These are phyloP conservation scores for Colletotrichum tabaci DNA, from an alignment of 2,329 filamentous ascomycete genomes.

Conservation along the genomic window DNA sequence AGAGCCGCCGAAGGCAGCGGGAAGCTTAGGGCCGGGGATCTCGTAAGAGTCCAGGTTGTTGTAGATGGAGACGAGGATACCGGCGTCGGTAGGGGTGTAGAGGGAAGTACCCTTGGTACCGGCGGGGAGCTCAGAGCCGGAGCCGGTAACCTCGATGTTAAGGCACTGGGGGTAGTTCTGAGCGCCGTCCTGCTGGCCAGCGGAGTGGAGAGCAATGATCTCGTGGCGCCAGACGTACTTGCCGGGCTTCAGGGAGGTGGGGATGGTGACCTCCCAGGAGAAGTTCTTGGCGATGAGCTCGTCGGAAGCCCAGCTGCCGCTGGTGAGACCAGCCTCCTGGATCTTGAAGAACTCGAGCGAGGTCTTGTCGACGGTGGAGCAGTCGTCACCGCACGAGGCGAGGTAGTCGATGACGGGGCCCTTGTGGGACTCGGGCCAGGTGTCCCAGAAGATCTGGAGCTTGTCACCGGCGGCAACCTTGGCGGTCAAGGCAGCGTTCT, in stretches of 20 bases:
- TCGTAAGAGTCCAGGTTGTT: conserved; percentile 47
- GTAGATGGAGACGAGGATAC: conserved; percentile 55
- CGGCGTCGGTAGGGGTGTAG: conserved; percentile 54
- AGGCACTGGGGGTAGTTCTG: conserved; percentile 69
- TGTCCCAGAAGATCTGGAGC: conserved; percentile 73
- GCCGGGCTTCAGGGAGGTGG: conserved; percentile 61
- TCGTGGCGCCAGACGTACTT: conserved; percentile 71
- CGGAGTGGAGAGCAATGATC: conserved; percentile 69
- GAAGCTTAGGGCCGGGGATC: conserved; percentile 51
- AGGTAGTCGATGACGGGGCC: conserved; percentile 75
- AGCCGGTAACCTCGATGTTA: conserved; percentile 63
- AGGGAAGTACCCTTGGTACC: conserved; percentile 53
- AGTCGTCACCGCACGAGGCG: conserved; percentile 70
- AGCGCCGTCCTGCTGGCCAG: conserved; percentile 56
- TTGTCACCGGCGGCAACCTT: conserved; percentile 71
- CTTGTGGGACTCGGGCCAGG: conserved; percentile 76
- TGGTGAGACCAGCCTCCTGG: conserved; percentile 64
- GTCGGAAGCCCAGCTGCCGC: conserved; percentile 70
- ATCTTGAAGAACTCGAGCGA: conserved; percentile 74
- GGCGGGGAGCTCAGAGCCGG: conserved; percentile 49
- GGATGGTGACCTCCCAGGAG: conserved; percentile 64
- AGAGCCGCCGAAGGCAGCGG: conserved; percentile 22
- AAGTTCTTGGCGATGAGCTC: conserved; percentile 62
- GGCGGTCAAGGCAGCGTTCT: conserved; percentile 56
- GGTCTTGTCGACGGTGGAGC: conserved; percentile 65